Conservation (phyloP, 352 stramenopile genomes). For the Pythium rishiriense region DNA sequence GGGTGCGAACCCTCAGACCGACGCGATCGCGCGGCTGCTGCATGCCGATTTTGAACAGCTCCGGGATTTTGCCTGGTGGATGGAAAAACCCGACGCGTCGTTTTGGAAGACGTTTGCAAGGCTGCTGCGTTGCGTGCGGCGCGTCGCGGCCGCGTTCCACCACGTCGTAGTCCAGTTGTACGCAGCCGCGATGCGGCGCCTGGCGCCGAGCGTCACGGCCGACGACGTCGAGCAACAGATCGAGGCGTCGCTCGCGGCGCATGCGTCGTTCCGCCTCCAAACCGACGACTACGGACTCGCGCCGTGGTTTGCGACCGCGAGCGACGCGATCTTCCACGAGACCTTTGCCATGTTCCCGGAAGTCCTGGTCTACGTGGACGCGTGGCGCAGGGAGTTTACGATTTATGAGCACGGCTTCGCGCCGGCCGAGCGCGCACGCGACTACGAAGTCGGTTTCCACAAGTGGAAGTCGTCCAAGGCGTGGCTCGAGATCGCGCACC, state of each 20-base stretch:
- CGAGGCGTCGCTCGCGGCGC: not conserved
- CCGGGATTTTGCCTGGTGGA: conserved; percentile 18
- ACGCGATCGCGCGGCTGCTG: conserved; percentile 15
- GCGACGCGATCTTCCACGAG: conserved; percentile 31
- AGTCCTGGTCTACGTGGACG: conserved; percentile 42
- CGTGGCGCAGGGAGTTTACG: conserved; percentile 32
- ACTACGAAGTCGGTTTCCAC: conserved; percentile 24
- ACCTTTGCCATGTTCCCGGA: conserved; percentile 47
- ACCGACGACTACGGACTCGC: conserved; percentile 20
- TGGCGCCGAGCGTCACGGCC: conserved; percentile 6
- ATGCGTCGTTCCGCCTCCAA: conserved; percentile 6
- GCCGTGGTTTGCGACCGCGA: conserved; percentile 1
- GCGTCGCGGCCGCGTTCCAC: conserved; percentile 21
- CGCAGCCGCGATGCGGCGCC: conserved; percentile 24
- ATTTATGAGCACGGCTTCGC: conserved; percentile 33
- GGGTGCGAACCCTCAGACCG: not conserved
- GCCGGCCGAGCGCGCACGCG: conserved; percentile 16
- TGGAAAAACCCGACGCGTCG: conserved; percentile 15
- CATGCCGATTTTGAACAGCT: conserved; percentile 12
- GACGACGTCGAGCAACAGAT: conserved; percentile 7
- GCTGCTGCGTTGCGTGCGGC: conserved; percentile 17
- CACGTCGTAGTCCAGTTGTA: conserved; percentile 30
- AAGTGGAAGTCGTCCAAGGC: conserved; percentile 23
- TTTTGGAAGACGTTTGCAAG: conserved; percentile 25
- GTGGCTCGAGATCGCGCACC: conserved; percentile 35